A percentile compares a stretch with the other conserved stretches of the same genome.
These are phyloP conservation scores for Solanum hybrid DNA, from an alignment of 305 asterid species.

Conservation along the genomic window DNA sequence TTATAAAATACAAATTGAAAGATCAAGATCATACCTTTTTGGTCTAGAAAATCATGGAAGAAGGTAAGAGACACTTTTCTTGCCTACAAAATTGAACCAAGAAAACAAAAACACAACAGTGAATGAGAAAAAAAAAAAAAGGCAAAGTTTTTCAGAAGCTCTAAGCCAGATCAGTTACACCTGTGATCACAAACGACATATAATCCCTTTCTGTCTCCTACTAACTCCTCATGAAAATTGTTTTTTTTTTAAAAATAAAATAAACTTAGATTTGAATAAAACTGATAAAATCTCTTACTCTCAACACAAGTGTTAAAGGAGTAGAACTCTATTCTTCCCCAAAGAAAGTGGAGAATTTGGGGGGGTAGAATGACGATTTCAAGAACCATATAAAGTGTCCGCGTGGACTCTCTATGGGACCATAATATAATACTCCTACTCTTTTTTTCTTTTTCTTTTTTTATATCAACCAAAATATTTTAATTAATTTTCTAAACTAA, in stretches of 20 bases:
- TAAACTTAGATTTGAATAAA: background rate
- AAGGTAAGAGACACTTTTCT: slow-evolving; percentile 1
- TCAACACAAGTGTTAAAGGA: background rate
- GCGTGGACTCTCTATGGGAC: background rate
- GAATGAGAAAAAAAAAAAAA: background rate
- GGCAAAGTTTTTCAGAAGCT: background rate
- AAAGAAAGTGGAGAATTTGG: slow-evolving; percentile 1
- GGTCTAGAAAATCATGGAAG: slow-evolving; percentile 17
- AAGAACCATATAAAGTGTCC: background rate
- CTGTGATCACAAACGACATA: slow-evolving; percentile 8
- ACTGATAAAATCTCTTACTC: background rate
- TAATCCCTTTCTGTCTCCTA: background rate
- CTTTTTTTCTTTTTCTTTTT: background rate
- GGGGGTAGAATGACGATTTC: background rate
- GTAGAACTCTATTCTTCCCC: background rate
- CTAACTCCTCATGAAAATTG: background rate
- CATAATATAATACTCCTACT: background rate
- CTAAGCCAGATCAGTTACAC: slow-evolving; percentile 5
- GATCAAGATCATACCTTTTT: slow-evolving; percentile 18
- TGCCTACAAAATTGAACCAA: background rate
- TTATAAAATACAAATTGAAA: background rate
- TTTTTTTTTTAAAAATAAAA: background rate
- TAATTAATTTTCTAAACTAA: background rate
- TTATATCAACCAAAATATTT: background rate
- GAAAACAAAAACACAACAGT: background rate